These are phyloP conservation scores for Psilocybe mexicana DNA, from an alignment of 1,284 basidiomycete species.

Conservation along the genomic window DNA sequence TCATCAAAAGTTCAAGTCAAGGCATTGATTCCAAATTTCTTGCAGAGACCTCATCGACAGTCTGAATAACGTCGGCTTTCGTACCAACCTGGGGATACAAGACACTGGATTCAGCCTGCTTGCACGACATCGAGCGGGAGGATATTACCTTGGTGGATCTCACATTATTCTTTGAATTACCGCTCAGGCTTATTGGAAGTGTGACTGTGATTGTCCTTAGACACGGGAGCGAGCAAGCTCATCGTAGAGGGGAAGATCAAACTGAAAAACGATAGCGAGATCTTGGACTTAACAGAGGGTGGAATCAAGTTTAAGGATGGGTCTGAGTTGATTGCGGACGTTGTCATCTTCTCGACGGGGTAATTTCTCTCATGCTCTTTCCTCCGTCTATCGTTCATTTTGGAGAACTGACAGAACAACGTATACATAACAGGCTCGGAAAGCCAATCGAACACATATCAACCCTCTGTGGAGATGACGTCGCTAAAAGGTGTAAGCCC, in stretches of 20 bases:
- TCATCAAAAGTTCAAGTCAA: too few relatives aligned
- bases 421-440: constrained; percentile 50
- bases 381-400: too few relatives aligned
- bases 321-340: constrained; percentile 62
- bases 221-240: constrained; percentile 64
- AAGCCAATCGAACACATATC: constrained; percentile 31
- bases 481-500: constrained; percentile 44
- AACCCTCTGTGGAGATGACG: constrained; percentile 36
- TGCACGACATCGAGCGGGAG: constrained; percentile 33
- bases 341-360: constrained; percentile 71
- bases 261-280: constrained; percentile 65
- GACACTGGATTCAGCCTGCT: constrained; percentile 25
- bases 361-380: constrained; percentile 23
- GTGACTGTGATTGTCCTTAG: constrained; percentile 28
- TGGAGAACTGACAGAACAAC: too few relatives aligned
- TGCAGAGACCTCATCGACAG: constrained; percentile 24
- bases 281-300: constrained; percentile 49
- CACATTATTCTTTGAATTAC: neutral
- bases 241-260: constrained; percentile 76
- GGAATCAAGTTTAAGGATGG: constrained; percentile 69
- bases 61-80: constrained; percentile 28
- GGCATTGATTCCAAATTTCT: too few relatives aligned
- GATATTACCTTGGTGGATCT: constrained; percentile 38
- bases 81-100: constrained; percentile 25
- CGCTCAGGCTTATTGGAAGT: too few relatives aligned